phyloP scores from a whole-genome alignment of 495 filamentous ascomycete species.

The Margaritispora aquatica region DNA sequence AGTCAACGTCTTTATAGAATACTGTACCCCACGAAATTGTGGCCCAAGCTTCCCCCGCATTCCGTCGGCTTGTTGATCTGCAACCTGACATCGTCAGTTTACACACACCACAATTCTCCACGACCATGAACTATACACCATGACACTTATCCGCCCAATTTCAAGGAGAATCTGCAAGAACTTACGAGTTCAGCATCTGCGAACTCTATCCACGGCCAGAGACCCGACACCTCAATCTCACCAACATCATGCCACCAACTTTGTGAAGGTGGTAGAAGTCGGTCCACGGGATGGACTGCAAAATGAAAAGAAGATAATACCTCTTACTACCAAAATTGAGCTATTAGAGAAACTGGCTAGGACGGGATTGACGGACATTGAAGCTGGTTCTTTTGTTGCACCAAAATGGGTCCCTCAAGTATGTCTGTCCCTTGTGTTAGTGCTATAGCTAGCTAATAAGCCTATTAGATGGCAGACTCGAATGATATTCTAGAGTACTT shows the following conservation, averaged over 20 bases:
- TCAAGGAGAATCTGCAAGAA: background rate
- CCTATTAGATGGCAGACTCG: constrained; percentile 93
- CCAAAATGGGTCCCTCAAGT: constrained; percentile 99
- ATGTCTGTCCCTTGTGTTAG: constrained; percentile 10
- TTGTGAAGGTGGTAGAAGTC: constrained; percentile 76
- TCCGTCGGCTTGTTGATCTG: background rate
- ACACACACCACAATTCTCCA: background rate
- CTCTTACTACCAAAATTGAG: constrained; percentile 78
- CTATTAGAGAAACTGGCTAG: constrained; percentile 73
- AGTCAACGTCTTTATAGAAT: background rate
- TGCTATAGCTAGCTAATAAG: background rate
- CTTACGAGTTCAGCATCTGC: constrained; percentile 12
- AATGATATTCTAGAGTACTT: constrained; percentile 73
- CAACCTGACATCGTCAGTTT: background rate
- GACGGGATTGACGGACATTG: constrained; percentile 81
- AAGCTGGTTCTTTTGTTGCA: constrained; percentile 90
- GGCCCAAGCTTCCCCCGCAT: background rate
- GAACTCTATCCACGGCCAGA: constrained; percentile 12
- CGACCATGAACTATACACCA: constrained; percentile 9
- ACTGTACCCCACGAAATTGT: background rate
- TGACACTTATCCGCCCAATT: constrained; percentile 15
- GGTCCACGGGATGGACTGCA: constrained; percentile 92
- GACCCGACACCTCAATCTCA: constrained; percentile 6
- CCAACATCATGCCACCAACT: constrained; percentile 13
- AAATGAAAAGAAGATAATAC: constrained; percentile 84